These are phyloP conservation scores for Arachnomyces sp. DNA, from an alignment of 2,329 filamentous ascomycete genomes.

Conservation along the genomic window DNA sequence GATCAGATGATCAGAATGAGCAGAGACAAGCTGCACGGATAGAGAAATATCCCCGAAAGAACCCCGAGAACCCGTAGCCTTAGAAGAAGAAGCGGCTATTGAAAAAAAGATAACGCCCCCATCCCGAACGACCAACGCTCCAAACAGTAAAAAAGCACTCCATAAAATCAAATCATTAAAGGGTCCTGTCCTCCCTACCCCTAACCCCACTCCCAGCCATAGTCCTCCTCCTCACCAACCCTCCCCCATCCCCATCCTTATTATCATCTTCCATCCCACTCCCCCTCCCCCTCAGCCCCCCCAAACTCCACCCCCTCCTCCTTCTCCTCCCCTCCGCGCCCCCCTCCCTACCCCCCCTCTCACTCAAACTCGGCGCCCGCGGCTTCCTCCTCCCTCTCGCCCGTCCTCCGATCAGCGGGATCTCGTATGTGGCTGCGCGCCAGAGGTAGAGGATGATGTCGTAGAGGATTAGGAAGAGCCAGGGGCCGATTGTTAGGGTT, in stretches of 20 bases:
- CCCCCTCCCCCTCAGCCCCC: conserved; percentile 22
- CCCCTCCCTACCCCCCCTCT: conserved; percentile 43
- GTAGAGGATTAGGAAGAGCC: conserved; percentile 55
- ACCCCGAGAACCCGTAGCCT: too few species aligned
- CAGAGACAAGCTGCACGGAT: too few species aligned
- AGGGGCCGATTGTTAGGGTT: conserved; percentile 54
- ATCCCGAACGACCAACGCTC: too few species aligned
- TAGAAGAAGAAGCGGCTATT: too few species aligned
- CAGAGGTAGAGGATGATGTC: conserved; percentile 56
- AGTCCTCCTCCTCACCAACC: background rate
- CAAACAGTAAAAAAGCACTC: too few species aligned
- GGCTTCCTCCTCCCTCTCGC: conserved; percentile 54
- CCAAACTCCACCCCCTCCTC: conserved; percentile 9
- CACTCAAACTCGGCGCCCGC: conserved; percentile 54
- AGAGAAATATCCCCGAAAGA: too few species aligned
- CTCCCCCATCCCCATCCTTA: background rate
- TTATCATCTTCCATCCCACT: conserved; percentile 14
- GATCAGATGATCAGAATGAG: too few species aligned
- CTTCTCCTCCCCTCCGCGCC: background rate
- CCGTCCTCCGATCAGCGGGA: conserved; percentile 54
- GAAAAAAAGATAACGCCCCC: too few species aligned
- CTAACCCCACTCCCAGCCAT: background rate
- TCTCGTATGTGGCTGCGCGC: conserved; percentile 51
- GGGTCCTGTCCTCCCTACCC: background rate
- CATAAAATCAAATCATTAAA: too few species aligned